phyloP scores from a whole-genome alignment of 768 basidiomycete genomes.

The Ramaria sp. region DNA sequence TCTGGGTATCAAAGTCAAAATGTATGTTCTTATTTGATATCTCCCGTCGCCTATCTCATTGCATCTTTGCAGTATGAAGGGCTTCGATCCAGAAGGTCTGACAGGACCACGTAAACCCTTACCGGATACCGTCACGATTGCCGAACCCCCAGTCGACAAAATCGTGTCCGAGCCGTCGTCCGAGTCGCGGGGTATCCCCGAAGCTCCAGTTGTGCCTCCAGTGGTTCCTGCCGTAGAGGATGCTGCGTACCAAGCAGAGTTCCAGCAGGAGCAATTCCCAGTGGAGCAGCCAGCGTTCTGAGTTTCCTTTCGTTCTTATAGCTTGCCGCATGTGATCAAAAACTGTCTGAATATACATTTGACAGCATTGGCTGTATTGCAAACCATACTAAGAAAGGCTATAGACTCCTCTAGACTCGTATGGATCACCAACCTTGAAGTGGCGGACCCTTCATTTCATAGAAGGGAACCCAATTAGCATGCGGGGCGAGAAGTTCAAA shows the following conservation, averaged over 20 bases:
- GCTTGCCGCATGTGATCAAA: neutral
- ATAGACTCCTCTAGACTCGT: neutral
- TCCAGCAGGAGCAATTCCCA: slow-evolving; percentile 1
- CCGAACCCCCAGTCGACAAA: slow-evolving; percentile 87
- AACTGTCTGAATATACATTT: neutral
- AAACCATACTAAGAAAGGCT: neutral
- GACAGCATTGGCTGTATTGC: neutral
- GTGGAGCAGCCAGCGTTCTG: slow-evolving; percentile 3
- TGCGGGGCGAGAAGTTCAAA: no score
- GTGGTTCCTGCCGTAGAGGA: slow-evolving; percentile 45
- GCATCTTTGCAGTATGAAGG: slow-evolving; percentile 71
- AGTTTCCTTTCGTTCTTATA: neutral
- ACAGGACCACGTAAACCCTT: slow-evolving; percentile 87
- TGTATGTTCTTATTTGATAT: slow-evolving; percentile 39
- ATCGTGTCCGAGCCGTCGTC: slow-evolving; percentile 81
- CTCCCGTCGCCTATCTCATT: slow-evolving; percentile 9
- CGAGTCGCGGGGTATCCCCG: slow-evolving; percentile 63
- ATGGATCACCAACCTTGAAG: neutral
- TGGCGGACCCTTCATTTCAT: no score
- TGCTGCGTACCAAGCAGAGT: slow-evolving; percentile 15
- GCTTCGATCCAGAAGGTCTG: slow-evolving; percentile 84
- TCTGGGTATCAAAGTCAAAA: slow-evolving; percentile 99
- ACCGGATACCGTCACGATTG: slow-evolving; percentile 86
- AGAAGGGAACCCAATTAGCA: no score
- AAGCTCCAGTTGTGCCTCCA: slow-evolving; percentile 37